Conservation (phyloP, 1,139 yeast genomes). For the Meyerozyma smithsonii region DNA sequence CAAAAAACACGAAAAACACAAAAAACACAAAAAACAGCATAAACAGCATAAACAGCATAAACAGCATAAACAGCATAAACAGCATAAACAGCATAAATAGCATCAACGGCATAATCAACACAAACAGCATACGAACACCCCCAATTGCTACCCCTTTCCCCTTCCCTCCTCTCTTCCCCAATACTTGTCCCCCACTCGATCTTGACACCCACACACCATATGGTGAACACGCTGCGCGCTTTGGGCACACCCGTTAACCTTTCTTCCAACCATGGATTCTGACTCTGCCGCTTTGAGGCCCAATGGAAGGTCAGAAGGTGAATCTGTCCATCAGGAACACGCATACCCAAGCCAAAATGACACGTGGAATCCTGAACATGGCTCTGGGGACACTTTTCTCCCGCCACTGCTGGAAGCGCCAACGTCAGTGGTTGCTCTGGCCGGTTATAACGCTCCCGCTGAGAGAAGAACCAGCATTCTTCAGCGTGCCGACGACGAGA, state of each 20-base stretch:
- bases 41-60: too few relatives aligned
- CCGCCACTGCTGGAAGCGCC: neutral
- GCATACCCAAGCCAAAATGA: neutral
- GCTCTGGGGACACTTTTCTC: neutral
- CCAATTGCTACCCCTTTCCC: too few relatives aligned
- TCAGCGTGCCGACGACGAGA: neutral
- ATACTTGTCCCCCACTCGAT: neutral
- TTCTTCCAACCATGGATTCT: neutral
- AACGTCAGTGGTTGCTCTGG: neutral
- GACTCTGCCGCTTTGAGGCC: neutral
- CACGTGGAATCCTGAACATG: neutral
- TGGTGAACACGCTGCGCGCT: constrained; percentile 1
- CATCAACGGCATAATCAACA: too few relatives aligned
- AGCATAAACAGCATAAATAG: too few relatives aligned
- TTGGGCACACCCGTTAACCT: neutral
- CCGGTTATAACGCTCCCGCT: constrained; percentile 3
- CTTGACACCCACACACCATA: neutral
- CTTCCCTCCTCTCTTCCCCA: neutral
- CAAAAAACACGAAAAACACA: neutral
- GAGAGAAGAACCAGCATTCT: constrained; percentile 3
- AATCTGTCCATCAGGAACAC: neutral
- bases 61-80: too few relatives aligned
- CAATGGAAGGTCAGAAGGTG: neutral
- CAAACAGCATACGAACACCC: too few relatives aligned
- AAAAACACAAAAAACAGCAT: neutral